phyloP scores from a whole-genome alignment of 2,329 filamentous ascomycete species.

The Cryphonectria radicalis region DNA sequence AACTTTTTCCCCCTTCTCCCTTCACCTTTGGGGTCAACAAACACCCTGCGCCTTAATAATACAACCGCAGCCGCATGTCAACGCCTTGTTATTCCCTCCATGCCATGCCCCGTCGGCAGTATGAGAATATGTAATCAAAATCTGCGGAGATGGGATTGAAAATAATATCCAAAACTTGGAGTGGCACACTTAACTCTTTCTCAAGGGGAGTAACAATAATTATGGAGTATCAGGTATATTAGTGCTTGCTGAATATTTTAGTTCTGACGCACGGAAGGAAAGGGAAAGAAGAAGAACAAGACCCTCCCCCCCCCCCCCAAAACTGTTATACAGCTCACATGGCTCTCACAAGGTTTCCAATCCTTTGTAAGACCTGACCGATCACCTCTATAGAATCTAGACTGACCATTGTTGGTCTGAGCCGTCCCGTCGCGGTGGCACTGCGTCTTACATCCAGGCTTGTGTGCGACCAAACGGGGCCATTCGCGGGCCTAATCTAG shows the following conservation, averaged over 20 bases:
- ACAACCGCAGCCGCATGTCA: not conserved
- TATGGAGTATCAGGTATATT: not conserved
- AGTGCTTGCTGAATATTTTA: not conserved
- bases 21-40: not conserved
- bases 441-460: not conserved
- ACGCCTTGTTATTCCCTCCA: not conserved
- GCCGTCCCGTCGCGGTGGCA: not conserved
- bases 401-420: not conserved
- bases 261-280: not conserved
- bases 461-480: not conserved
- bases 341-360: not conserved
- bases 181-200: not conserved
- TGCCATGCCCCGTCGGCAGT: not conserved
- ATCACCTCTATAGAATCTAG: not conserved
- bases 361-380: not conserved
- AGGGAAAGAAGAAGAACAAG: not conserved
- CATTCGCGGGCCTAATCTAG: not conserved
- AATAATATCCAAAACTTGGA: not conserved
- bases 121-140: conserved; percentile 3
- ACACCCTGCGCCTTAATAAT: not conserved
- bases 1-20: not conserved
- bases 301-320: too few relatives aligned
- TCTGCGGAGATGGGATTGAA: not conserved
- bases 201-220: not conserved
- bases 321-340: not conserved